Conservation (phyloP, 2,329 filamentous ascomycete genomes). For the Pezicula neosporulosa region DNA sequence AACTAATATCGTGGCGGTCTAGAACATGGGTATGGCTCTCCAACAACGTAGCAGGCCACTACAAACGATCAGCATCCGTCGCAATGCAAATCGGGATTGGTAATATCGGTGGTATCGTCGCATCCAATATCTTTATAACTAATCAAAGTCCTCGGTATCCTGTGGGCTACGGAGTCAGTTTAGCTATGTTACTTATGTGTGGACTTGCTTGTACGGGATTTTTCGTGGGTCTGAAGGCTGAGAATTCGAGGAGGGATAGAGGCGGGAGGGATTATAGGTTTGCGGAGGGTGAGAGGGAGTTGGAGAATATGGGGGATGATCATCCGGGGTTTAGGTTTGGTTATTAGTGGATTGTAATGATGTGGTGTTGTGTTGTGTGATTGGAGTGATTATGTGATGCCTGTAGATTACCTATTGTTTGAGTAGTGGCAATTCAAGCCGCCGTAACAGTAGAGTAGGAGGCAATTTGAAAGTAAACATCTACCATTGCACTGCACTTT, state of each 20-base stretch:
- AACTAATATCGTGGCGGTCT: neutral
- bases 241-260: constrained; percentile 1
- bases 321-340: constrained; percentile 46
- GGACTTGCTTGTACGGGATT: neutral
- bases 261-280: constrained; percentile 43
- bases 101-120: constrained; percentile 38
- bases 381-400: too few relatives aligned
- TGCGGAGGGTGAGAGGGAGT: constrained; percentile 28
- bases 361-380: neutral
- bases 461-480: too few relatives aligned
- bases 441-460: too few relatives aligned
- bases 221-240: constrained; percentile 2
- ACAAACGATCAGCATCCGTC: constrained; percentile 46
- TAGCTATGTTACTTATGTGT: constrained; percentile 2
- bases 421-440: too few relatives aligned
- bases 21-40: constrained; percentile 7
- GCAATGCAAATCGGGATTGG: constrained; percentile 47
- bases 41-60: constrained; percentile 46
- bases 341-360: neutral
- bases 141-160: constrained; percentile 30
- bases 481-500: too few relatives aligned
- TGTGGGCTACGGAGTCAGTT: constrained; percentile 4
- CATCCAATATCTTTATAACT: constrained; percentile 32
- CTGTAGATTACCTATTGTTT: too few relatives aligned
- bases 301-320: constrained; percentile 45